A percentile compares a stretch with the other conserved stretches of the same genome.
These are phyloP conservation scores for Ophiostoma fasciatum DNA, from an alignment of 2,329 filamentous ascomycete species.

Conservation along the genomic window DNA sequence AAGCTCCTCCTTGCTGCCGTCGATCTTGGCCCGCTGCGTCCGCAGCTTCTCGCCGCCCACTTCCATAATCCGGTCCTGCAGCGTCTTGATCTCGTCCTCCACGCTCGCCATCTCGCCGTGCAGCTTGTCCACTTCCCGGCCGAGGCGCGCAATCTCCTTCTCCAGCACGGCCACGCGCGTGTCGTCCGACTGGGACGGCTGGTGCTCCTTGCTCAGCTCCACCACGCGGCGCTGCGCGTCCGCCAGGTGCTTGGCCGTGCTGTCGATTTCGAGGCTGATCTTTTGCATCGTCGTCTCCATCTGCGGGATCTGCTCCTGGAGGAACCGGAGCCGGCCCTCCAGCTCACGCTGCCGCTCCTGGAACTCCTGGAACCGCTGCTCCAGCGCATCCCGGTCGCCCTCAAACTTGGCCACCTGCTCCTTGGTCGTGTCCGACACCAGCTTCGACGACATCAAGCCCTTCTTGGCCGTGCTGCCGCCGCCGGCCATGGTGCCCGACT, in stretches of 20 bases:
- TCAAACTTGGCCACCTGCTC: slow-evolving; percentile 85
- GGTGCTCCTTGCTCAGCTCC: slow-evolving; percentile 68
- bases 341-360: slow-evolving; percentile 73
- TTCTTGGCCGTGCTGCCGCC: slow-evolving; percentile 82
- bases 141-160: slow-evolving; percentile 60
- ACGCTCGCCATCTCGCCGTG: slow-evolving; percentile 75
- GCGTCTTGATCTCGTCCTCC: slow-evolving; percentile 79
- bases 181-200: slow-evolving; percentile 68
- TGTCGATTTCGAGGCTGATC: slow-evolving; percentile 75
- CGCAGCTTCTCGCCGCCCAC: slow-evolving; percentile 88
- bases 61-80: slow-evolving; percentile 98
- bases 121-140: slow-evolving; percentile 66
- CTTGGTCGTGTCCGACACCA: slow-evolving; percentile 71
- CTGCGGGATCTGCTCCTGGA: slow-evolving; percentile 65
- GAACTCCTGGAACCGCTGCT: slow-evolving; percentile 69
- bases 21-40: slow-evolving; percentile 79
- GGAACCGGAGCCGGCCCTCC: slow-evolving; percentile 54
- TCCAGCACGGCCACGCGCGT: slow-evolving; percentile 56
- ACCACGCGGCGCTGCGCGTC: slow-evolving; percentile 76
- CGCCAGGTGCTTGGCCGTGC: slow-evolving; percentile 65
- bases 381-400: slow-evolving; percentile 68
- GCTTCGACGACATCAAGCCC: slow-evolving; percentile 93
- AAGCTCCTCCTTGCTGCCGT: slow-evolving; percentile 76
- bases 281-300: slow-evolving; percentile 89
- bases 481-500: slow-evolving; percentile 97